Conservation (phyloP, 2,329 filamentous ascomycete genomes). For the Diaporthe aspalathi region DNA sequence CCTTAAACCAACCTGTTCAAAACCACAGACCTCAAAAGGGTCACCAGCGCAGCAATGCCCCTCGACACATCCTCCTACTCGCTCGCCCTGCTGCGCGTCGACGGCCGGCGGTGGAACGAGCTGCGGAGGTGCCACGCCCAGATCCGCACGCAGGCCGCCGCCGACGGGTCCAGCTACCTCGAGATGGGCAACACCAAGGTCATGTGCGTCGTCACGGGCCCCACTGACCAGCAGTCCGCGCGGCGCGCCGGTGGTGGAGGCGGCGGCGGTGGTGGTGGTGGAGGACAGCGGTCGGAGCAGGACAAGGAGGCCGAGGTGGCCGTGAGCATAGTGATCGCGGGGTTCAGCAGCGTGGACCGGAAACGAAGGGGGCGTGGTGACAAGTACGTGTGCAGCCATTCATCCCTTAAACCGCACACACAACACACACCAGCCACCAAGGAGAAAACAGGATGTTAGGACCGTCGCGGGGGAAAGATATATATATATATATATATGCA, state of each 20-base stretch:
- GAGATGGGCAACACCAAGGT: slow-evolving; percentile 99
- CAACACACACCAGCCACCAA: too few species aligned
- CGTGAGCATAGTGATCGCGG: slow-evolving; percentile 86
- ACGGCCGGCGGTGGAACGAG: slow-evolving; percentile 95
- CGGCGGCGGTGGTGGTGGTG: slow-evolving; percentile 55
- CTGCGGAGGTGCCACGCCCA: slow-evolving; percentile 88
- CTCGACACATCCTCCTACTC: slow-evolving; percentile 94
- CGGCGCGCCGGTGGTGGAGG: slow-evolving; percentile 59
- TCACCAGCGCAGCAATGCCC: slow-evolving; percentile 74
- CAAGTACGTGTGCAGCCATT: slow-evolving; percentile 70
- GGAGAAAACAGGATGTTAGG: too few species aligned
- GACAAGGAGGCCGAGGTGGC: slow-evolving; percentile 73
- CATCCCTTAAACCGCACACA: background rate
- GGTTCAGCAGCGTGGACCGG: slow-evolving; percentile 88
- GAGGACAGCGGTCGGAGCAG: slow-evolving; percentile 44
- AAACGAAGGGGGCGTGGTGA: slow-evolving; percentile 80
- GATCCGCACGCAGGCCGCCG: slow-evolving; percentile 90
- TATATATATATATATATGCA: too few species aligned
- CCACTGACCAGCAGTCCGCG: slow-evolving; percentile 68
- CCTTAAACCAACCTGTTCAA: background rate
- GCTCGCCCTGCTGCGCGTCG: slow-evolving; percentile 84
- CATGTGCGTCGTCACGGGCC: slow-evolving; percentile 90
- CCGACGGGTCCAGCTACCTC: slow-evolving; percentile 92
- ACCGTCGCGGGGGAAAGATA: too few species aligned
- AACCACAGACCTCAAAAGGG: background rate